These are phyloP conservation scores for Planoprotostelium fungivorum DNA, from an alignment of 78 protist species.

Conservation along the genomic window DNA sequence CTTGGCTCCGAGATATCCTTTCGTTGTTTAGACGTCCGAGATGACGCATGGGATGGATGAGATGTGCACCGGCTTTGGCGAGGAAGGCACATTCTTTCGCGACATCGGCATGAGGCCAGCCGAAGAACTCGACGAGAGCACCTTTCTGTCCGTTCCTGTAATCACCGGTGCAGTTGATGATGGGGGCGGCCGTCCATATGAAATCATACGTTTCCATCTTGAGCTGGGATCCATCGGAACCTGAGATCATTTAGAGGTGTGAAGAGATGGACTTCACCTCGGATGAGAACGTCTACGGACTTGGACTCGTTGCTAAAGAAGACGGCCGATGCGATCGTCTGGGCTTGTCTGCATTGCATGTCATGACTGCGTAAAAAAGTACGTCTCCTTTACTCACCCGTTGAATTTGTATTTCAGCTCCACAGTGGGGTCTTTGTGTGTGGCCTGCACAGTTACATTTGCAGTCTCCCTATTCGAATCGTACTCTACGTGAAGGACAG, in stretches of 20 bases:
- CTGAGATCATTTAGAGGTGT: not conserved
- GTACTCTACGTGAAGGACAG: not conserved
- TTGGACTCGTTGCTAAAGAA: not conserved
- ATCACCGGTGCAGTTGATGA: conserved; percentile 17
- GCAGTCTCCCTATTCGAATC: not conserved
- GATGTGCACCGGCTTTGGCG: conserved; percentile 46
- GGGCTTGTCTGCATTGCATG: not conserved
- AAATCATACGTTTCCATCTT: conserved; percentile 13
- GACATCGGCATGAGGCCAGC: conserved; percentile 70
- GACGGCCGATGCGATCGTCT: not conserved
- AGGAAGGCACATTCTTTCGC: conserved; percentile 53
- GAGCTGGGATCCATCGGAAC: conserved; percentile 17
- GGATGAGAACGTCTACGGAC: not conserved
- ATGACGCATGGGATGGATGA: too few species aligned
- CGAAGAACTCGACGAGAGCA: conserved; percentile 65
- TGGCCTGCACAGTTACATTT: not conserved
- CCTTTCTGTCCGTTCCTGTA: conserved; percentile 68
- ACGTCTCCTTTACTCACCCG: conserved; percentile 9
- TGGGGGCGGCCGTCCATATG: conserved; percentile 7
- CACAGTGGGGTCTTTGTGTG: conserved; percentile 9
- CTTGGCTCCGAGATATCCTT: conserved; percentile 64
- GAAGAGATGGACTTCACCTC: not conserved
- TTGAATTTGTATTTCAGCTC: conserved; percentile 15
- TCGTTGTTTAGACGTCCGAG: too few species aligned
- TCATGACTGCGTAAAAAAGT: not conserved